These are phyloP conservation scores for Effrenium voratum DNA, from an alignment of 73 alveolate genomes.

Conservation along the genomic window DNA sequence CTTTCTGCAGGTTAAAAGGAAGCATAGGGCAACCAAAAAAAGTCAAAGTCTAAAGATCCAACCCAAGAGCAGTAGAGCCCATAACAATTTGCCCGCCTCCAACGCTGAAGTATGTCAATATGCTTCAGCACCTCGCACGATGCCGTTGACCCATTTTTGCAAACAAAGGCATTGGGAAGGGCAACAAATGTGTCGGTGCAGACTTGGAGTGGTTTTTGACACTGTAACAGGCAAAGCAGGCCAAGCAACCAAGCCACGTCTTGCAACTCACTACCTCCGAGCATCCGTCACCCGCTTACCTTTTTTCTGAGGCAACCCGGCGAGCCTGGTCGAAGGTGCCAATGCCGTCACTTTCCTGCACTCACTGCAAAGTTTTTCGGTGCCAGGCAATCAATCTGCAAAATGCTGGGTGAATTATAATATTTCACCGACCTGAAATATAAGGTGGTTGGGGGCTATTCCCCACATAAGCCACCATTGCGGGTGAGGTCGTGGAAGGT, in stretches of 20 bases:
- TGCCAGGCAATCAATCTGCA: too few relatives aligned
- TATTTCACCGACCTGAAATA: too few relatives aligned
- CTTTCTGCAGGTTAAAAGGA: neutral
- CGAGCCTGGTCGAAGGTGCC: too few relatives aligned
- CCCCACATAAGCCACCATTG: too few relatives aligned
- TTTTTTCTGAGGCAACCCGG: neutral
- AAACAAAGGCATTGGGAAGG: neutral
- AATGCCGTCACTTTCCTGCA: too few relatives aligned
- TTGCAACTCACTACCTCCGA: neutral
- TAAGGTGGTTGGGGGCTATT: too few relatives aligned
- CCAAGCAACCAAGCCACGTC: neutral
- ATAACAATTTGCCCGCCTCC: constrained; percentile 5
- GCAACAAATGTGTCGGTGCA: neutral
- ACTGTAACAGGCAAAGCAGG: neutral
- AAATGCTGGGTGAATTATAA: too few relatives aligned
- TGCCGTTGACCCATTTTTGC: neutral
- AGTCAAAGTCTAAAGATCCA: too few relatives aligned
- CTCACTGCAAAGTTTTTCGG: too few relatives aligned
- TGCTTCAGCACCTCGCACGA: constrained; percentile 34
- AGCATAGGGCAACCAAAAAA: neutral
- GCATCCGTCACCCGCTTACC: neutral
- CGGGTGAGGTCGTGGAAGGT: too few relatives aligned
- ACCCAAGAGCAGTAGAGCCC: too few relatives aligned
- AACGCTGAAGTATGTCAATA: constrained; percentile 47
- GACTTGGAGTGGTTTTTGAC: neutral